Evolutionary conservation across 257 asterid genomes (phyloP).

Genomic region (Thymus quinquecostatus): DNA sequence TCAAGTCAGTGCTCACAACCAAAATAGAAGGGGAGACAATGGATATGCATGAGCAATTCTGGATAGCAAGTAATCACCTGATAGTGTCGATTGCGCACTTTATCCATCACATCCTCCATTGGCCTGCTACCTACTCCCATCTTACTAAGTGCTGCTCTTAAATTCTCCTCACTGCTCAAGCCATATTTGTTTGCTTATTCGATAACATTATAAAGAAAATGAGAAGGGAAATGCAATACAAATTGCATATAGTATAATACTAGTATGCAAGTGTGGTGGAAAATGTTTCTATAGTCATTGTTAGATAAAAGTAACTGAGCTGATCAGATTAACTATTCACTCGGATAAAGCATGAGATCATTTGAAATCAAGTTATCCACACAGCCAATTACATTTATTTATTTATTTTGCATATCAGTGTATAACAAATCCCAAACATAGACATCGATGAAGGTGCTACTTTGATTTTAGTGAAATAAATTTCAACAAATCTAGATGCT

Average conservation of each 20-base stretch:
- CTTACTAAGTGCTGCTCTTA: constrained; percentile 83
- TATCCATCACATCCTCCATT: constrained; percentile 76
- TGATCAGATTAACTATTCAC: constrained; percentile 13
- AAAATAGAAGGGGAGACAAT: background rate
- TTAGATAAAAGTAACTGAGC: constrained; percentile 11
- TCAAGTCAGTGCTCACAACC: constrained; percentile 28
- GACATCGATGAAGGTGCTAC: background rate
- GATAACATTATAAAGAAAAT: constrained; percentile 22
- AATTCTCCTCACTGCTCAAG: constrained; percentile 78
- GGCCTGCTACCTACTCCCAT: constrained; percentile 83
- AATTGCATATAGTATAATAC: constrained; percentile 9
- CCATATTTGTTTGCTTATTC: constrained; percentile 28
- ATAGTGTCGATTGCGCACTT: constrained; percentile 78
- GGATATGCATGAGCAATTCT: constrained; percentile 4
- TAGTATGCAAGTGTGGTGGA: constrained; percentile 3
- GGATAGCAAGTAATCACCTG: constrained; percentile 58
- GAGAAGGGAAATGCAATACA: constrained; percentile 12
- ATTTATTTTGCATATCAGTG: background rate
- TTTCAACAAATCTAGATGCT: background rate
- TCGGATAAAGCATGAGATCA: background rate
- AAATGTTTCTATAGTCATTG: constrained; percentile 8
- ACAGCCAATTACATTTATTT: background rate
- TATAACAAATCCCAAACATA: constrained; percentile 2
- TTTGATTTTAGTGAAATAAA: background rate
- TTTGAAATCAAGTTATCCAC: background rate